Conservation (phyloP, 176 grass and related monocot species). For the Themeda triandra region DNA sequence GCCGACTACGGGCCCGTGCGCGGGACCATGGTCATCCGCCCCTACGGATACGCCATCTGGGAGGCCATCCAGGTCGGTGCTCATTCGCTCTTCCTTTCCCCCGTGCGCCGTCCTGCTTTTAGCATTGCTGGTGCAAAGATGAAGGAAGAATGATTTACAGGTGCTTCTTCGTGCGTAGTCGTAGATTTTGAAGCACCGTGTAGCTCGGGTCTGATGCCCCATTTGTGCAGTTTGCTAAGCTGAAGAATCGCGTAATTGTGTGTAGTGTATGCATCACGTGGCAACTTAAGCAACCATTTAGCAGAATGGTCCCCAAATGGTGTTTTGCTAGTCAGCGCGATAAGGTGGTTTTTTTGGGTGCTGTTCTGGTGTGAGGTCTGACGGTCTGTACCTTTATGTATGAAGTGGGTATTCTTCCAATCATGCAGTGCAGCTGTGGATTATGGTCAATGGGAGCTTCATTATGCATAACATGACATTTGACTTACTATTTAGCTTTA, state of each 20-base stretch:
- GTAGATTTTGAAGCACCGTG: not conserved
- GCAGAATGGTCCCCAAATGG: not conserved
- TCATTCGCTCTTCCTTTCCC: not conserved
- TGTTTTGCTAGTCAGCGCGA: not conserved
- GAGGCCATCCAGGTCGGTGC: conserved; percentile 79
- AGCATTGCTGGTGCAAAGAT: not conserved
- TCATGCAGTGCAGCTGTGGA: not conserved
- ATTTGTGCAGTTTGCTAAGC: not conserved
- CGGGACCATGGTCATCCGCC: conserved; percentile 96
- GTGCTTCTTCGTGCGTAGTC: not conserved
- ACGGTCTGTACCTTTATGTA: not conserved
- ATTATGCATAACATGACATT: not conserved
- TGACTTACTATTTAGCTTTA: not conserved
- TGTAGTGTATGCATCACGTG: not conserved
- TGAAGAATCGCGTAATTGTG: not conserved
- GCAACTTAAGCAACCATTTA: not conserved
- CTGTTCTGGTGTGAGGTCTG: not conserved
- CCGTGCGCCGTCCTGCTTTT: not conserved
- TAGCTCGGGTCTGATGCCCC: not conserved
- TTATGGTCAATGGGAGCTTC: not conserved
- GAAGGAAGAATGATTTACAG: not conserved
- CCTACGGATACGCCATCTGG: conserved; percentile 98
- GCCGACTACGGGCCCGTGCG: conserved; percentile 93
- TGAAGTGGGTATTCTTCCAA: not conserved
- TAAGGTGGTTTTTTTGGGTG: not conserved